Conservation (phyloP, 768 basidiomycete genomes). For the Gelatoporia subvermispora region DNA sequence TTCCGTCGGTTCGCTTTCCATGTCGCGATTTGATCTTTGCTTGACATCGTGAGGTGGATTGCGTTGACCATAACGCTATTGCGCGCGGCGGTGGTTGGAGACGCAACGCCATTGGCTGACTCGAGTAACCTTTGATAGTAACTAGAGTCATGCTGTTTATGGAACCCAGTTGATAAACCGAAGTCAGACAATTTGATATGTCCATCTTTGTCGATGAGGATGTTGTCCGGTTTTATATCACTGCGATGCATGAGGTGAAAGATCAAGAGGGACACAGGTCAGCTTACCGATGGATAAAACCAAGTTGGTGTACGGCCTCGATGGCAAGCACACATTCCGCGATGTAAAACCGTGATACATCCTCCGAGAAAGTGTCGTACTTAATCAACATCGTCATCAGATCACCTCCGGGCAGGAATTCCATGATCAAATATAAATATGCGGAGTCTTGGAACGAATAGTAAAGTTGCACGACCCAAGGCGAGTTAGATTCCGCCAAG, state of each 20-base stretch:
- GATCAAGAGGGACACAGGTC: not conserved
- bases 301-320: constrained; percentile 94
- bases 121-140: constrained; percentile 92
- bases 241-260: constrained; percentile 36
- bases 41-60: constrained; percentile 93
- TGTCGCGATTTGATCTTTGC: constrained; percentile 90
- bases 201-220: constrained; percentile 94
- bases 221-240: constrained; percentile 99
- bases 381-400: constrained; percentile 99
- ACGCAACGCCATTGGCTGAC: constrained; percentile 44
- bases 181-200: constrained; percentile 99
- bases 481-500: constrained; percentile 89
- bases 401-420: constrained; percentile 97
- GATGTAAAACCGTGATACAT: constrained; percentile 96
- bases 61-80: constrained; percentile 98
- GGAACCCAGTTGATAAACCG: constrained; percentile 98
- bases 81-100: constrained; percentile 46
- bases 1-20: constrained; percentile 99
- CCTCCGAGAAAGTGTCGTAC: constrained; percentile 98
- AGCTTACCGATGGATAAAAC: constrained; percentile 94
- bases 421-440: constrained; percentile 97
- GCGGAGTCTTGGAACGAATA: constrained; percentile 97
- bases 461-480: constrained; percentile 95
- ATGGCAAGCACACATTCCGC: constrained; percentile 98
- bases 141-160: constrained; percentile 93